Percentiles rank a stretch among this genome's conserved stretches.
Evolutionary conservation across 2,329 filamentous ascomycete species (phyloP).

Genomic region (Arthrinium puccinioides): DNA sequence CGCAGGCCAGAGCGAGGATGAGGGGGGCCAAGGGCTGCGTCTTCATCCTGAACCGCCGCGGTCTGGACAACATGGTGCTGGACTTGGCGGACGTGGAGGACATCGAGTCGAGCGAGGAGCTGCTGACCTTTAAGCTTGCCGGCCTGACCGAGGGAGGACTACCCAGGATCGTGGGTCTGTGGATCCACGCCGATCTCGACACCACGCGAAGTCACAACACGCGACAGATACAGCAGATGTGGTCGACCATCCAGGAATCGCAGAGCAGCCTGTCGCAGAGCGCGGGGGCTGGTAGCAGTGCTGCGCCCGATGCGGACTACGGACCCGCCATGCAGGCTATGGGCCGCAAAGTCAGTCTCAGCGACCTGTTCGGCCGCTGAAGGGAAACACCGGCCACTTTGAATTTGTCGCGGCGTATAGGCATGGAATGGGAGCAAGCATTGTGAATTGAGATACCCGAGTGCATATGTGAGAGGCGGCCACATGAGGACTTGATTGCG

Average conservation of each 20-base stretch:
- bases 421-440: too few relatives aligned
- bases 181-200: conserved; percentile 44
- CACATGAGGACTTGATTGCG: too few relatives aligned
- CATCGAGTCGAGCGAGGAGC: conserved; percentile 54
- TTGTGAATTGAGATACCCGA: too few relatives aligned
- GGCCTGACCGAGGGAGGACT: conserved; percentile 9
- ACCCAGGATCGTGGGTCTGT: conserved; percentile 41
- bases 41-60: conserved; percentile 67
- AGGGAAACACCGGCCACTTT: too few relatives aligned
- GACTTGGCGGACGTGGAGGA: conserved; percentile 54
- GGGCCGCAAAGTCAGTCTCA: conserved; percentile 3
- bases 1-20: conserved; percentile 22
- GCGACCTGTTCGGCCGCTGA: conserved; percentile 1
- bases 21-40: conserved; percentile 43
- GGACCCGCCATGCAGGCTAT: conserved; percentile 37
- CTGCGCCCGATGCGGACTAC: conserved; percentile 3
- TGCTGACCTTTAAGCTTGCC: conserved; percentile 42
- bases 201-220: conserved; percentile 34
- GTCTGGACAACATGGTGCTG: conserved; percentile 63
- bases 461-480: too few relatives aligned
- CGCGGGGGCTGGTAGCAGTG: background rate
- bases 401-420: too few relatives aligned
- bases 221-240: conserved; percentile 34
- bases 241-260: conserved; percentile 22
- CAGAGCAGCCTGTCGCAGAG: conserved; percentile 5